Base-by-base conservation (phyloP, 345 rosid genomes). In the Populus simonii region DNA sequence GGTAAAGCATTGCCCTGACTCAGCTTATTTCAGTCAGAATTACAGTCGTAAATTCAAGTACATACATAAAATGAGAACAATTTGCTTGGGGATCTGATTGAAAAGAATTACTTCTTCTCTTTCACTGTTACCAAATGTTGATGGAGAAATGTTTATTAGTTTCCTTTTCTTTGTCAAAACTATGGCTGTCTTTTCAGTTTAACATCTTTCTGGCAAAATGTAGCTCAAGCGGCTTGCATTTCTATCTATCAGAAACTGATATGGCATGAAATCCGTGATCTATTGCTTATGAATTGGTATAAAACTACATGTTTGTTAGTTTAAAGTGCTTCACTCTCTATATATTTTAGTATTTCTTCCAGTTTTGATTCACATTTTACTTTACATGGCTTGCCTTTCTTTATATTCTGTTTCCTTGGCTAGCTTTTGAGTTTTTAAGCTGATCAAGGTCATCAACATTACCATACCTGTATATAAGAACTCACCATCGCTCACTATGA, bases 211-310 rank as follows among this genome's bases (percentile, higher is more conserved):
- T 49, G 71, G 41, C 38, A 72, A 81, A 88, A 79, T 85, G 85
- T 72, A 78, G 84, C 80, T 83, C 65, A 51, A 6, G 16, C 75
- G 51, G 49, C 59, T 66, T 47, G 55, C 70, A 76, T 76, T 69
- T 61, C 68, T 74, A 41, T 69, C 45, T 59, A 62, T 70, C 53
- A 65, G 67, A 55, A 16, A 22, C 23, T 73, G 27, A 20, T 22
- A 73, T 75, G 82, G 73, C 79, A 76, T 76, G 74, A 69, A 78
- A 68, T 76, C 75, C 55, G 76, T 80, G 83, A 76, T 74, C 74
- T 27, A 7, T 70, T 68, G n/a, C 70, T 70, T 69, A 72, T 81
- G 78, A 77, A 78, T 71, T 55, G 76, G 41, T 20, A 53, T 53
- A 53, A 53, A 53, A 9, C 20, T 53, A 53, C 23, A 53, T 18